Conservation (phyloP, 306 rosid species). For the Rosa lucieae region DNA sequence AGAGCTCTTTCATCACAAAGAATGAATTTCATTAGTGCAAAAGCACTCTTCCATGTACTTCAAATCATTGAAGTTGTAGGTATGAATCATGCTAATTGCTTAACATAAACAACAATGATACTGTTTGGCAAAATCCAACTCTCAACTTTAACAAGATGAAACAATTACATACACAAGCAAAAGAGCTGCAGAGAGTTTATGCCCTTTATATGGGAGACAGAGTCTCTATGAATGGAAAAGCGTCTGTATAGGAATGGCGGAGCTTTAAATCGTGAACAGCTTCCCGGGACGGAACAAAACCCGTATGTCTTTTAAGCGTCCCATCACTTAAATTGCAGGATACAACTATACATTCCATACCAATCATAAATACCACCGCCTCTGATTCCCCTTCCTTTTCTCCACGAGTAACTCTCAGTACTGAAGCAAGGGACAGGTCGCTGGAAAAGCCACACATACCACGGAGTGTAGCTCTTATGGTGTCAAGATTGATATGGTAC, state of each 20-base stretch:
- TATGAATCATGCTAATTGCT: not conserved
- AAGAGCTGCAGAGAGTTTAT: not conserved
- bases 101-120: not conserved
- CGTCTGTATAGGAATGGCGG: not conserved
- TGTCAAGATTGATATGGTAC: not conserved
- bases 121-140: not conserved
- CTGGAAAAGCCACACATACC: not conserved
- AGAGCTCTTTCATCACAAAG: not conserved
- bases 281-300: not conserved
- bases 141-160: not conserved
- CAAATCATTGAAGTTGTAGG: not conserved
- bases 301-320: not conserved
- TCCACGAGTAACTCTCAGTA: not conserved
- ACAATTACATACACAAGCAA: not conserved
- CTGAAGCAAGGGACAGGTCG: not conserved
- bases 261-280: not conserved
- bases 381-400: conserved; percentile 7
- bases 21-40: not conserved
- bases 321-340: not conserved
- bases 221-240: conserved; percentile 8
- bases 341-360: not conserved
- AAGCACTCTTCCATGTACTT: not conserved
- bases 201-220: not conserved
- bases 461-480: not conserved
- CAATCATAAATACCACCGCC: not conserved